Evolutionary conservation across 257 asterid genomes (phyloP), one percentile per base, ranked within the genome.

Genomic region (Paulownia fortunei): DNA sequence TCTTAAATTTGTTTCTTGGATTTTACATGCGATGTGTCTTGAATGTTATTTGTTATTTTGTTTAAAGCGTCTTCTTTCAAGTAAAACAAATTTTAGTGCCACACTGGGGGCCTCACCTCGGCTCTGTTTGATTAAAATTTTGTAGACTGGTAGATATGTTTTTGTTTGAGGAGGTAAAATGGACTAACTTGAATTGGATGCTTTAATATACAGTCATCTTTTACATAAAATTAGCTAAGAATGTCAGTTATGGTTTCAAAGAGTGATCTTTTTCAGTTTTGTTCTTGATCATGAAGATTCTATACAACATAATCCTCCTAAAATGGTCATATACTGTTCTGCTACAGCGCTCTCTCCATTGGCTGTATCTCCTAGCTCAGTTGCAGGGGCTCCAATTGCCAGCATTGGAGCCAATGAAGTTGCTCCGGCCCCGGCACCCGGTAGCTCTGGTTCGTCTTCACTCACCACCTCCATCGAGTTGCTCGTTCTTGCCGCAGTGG

Each of bases 351-450:
- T 44, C 26, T 41, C 86, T 46, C 86, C 86, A 51, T 7, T 62
- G 24, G 79, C 77, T 2, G 63, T 21, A 26, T 24, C 86, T 44
- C 83, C 84, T 0, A 79, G 77, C 84, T 37, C 78, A 51, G 87
- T 56, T 11, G 77, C 69, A 4, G 84, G 64, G 12, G 2, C 82
- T 52, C 82, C 86, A 12, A 6, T 69, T 3, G 2, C 68, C 46
- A n/a, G 63, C 41, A 11, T 72, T 13, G 94, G 86, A 19, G 67
- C 86, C 16, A 78, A 1, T 39, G 92, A 55, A 21, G 79, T 37
- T 34, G 67, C 91, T 51, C 91, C 94, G 0, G 82, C 83, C 15
- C 83, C 92, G 0, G 81, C 91, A 19, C 89, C 87, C 0, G 82
- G 84, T 12, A 26, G 54, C 37, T 80, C 89, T 0, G 83, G 71